phyloP scores from a whole-genome alignment of 805 yeast genomes.

The Zygotorulaspora florentina region DNA sequence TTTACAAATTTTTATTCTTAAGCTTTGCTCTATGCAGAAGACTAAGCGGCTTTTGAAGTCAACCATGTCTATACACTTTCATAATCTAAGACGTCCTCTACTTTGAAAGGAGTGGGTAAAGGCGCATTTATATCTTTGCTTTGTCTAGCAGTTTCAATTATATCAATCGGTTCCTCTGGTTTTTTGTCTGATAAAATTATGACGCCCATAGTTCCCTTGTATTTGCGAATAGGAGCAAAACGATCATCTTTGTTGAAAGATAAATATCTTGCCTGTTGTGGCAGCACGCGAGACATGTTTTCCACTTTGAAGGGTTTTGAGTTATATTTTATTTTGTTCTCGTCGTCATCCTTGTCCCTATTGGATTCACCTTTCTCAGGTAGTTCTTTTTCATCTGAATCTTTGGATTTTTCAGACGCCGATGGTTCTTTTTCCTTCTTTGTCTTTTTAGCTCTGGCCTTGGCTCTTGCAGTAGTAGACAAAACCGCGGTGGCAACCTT shows the following conservation, averaged over 20 bases:
- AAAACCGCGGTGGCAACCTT: constrained; percentile 89
- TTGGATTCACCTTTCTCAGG: constrained; percentile 26
- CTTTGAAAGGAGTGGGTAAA: constrained; percentile 33
- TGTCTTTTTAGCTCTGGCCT: constrained; percentile 75
- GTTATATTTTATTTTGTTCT: constrained; percentile 47
- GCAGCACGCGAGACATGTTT: constrained; percentile 85
- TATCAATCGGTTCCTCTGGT: constrained; percentile 57
- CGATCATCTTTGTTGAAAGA: constrained; percentile 71
- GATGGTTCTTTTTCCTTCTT: constrained; percentile 48
- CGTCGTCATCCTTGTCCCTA: constrained; percentile 28
- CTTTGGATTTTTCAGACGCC: constrained; percentile 34
- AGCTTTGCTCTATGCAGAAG: background rate
- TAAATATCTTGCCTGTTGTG: constrained; percentile 79
- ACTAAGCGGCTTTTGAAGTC: background rate
- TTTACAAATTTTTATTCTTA: background rate
- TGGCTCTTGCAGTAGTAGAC: constrained; percentile 91
- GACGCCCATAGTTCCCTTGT: constrained; percentile 64
- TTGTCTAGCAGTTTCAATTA: constrained; percentile 82
- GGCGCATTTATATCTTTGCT: constrained; percentile 70
- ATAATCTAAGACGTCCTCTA: constrained; percentile 31
- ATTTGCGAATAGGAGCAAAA: constrained; percentile 78
- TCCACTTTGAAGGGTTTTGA: constrained; percentile 64
- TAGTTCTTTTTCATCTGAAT: constrained; percentile 25
- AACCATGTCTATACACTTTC: constrained; percentile 6
- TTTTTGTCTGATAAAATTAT: constrained; percentile 63